Conservation (phyloP, 208 protist genomes). For the Leishmania braziliensis region DNA sequence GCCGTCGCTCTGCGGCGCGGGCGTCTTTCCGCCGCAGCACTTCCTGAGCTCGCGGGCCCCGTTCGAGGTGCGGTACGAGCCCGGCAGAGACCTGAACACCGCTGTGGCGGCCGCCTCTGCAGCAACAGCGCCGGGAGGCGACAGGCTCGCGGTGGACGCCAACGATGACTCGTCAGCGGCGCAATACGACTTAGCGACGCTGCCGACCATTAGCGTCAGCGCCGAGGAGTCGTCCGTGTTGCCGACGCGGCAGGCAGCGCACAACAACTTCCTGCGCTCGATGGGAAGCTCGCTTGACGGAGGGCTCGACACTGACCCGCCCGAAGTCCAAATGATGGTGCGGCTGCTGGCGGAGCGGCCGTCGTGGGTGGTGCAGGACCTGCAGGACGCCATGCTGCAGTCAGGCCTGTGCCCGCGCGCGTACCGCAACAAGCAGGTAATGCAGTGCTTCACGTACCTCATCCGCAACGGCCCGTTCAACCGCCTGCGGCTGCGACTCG, state of each 20-base stretch:
- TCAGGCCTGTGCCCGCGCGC: slow-evolving; percentile 64
- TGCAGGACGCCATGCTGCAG: slow-evolving; percentile 60
- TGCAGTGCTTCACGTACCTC: slow-evolving; percentile 70
- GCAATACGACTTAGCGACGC: slow-evolving; percentile 30
- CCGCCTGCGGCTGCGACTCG: slow-evolving; percentile 73
- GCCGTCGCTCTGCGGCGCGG: slow-evolving; percentile 47
- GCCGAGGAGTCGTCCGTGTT: slow-evolving; percentile 37
- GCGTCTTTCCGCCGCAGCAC: slow-evolving; percentile 66
- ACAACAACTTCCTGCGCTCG: slow-evolving; percentile 30
- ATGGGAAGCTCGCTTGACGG: slow-evolving; percentile 35
- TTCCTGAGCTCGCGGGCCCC: slow-evolving; percentile 47
- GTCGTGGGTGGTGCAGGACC: slow-evolving; percentile 56
- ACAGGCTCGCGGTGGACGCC: slow-evolving; percentile 10
- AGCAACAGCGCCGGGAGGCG: background rate
- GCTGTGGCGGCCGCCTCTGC: slow-evolving; percentile 20
- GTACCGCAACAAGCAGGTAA: slow-evolving; percentile 69
- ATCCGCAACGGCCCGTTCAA: slow-evolving; percentile 80
- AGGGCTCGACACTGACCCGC: slow-evolving; percentile 36
- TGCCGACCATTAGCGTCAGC: slow-evolving; percentile 42
- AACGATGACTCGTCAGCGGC: background rate
- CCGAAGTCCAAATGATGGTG: slow-evolving; percentile 51
- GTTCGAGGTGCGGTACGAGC: slow-evolving; percentile 57
- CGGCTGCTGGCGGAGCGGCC: slow-evolving; percentile 62
- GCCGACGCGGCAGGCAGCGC: slow-evolving; percentile 37
- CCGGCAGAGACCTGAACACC: slow-evolving; percentile 47